Base-by-base conservation (phyloP, 2,329 filamentous ascomycete species). In the Phyllosticta citribraziliensis region DNA sequence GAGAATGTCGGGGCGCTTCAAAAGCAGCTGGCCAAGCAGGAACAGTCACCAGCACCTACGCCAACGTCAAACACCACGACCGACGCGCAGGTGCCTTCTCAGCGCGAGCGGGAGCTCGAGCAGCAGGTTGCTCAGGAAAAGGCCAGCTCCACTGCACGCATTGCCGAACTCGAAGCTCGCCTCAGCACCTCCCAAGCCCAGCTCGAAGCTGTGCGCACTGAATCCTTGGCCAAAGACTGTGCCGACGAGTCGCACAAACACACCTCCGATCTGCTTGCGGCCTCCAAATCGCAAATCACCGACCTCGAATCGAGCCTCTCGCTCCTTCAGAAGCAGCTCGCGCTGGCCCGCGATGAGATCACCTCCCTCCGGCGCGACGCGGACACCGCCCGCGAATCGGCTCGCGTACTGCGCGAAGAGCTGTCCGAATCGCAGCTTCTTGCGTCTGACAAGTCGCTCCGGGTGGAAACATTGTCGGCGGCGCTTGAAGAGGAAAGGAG, bases 131-230 rank as follows among this genome's bases (percentile, higher is more conserved):
- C 25, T 10, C 24, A 27, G 5, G 22, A 35, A 11, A 40, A 61
- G 9, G 59, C 59, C n/a, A 47, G 52, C 24, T 54, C 55, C n/a
- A 35, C 50, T 30, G 55, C 60, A 33, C 55, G 60, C 30, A 58
- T 62, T 33, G 60, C 60, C 33, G 60, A 62, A 47, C 60, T 62
- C 17, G 55, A 62, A 35, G 60, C 60, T 14, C 52, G 52, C 8
- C 60, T 62, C 24, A 8, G 27, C 17, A 40, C 55, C 22, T 51
- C 60, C 6, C 55, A 58, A 19, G 30, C 55, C 1, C 60, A 62
- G 3, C 60, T 62, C 35, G 51, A 55, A n/a, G 12, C 54, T 5
- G 22, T 47, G 8, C 55, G 60, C 22, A 17, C 55, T 5, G 19
- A 52, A 2, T 47, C 50, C 17, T 33, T 54, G 8, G 22, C 5